Percentiles rank a stretch among this genome's conserved stretches.
These are phyloP conservation scores for Zasmidium citrigriseum DNA, from an alignment of 2,329 filamentous ascomycete species.

Conservation along the genomic window DNA sequence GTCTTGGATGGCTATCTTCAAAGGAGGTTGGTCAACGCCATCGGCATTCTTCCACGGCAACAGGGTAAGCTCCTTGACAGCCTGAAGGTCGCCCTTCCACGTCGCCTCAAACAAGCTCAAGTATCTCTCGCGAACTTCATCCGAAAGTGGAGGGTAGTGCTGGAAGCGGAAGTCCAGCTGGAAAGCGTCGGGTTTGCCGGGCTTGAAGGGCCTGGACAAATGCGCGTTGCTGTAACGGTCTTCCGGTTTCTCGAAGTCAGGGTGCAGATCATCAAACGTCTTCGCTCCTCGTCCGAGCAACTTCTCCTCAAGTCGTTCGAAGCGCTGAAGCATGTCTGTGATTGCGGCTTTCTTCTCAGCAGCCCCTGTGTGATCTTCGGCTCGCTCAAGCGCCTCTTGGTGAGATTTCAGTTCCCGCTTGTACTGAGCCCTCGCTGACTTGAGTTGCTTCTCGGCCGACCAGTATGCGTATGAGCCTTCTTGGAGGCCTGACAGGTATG, in stretches of 20 bases:
- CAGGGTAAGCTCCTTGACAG: constrained; percentile 66
- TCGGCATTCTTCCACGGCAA: constrained; percentile 53
- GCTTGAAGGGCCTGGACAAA: background rate
- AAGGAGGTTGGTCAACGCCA: constrained; percentile 56
- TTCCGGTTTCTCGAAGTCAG: constrained; percentile 43
- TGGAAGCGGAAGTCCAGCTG: constrained; percentile 55
- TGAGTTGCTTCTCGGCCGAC: constrained; percentile 47
- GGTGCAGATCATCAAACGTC: constrained; percentile 65
- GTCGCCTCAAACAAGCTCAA: constrained; percentile 70
- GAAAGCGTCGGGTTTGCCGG: constrained; percentile 43
- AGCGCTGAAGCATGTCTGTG: constrained; percentile 50
- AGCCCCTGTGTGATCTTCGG: constrained; percentile 30
- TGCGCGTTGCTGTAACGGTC: constrained; percentile 6
- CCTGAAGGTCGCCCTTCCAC: constrained; percentile 68
- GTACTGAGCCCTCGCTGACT: constrained; percentile 36
- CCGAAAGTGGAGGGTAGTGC: constrained; percentile 49
- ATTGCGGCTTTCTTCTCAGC: constrained; percentile 61
- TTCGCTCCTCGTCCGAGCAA: constrained; percentile 65
- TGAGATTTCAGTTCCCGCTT: constrained; percentile 28
- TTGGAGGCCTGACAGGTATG: constrained; percentile 54
- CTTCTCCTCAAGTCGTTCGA: constrained; percentile 56
- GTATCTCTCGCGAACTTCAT: constrained; percentile 60
- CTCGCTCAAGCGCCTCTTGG: constrained; percentile 22
- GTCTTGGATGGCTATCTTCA: constrained; percentile 65
- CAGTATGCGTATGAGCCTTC: constrained; percentile 64